Evolutionary conservation across 179 eudicot genomes (phyloP).

Genomic region (Patellifolia procumbens): DNA sequence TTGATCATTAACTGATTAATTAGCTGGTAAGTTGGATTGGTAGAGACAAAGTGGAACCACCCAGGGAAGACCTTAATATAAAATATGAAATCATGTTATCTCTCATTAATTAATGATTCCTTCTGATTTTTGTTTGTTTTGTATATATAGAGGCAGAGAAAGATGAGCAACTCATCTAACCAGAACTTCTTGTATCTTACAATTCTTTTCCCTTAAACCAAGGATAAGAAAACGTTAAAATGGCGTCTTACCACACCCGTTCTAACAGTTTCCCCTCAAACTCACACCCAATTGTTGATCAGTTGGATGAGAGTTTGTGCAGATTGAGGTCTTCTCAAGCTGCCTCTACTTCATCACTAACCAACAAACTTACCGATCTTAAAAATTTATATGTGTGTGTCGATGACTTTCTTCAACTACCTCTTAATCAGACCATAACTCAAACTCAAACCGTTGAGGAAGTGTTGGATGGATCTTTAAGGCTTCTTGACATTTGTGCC

Average conservation of each 20-base stretch:
- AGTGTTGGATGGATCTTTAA: slow-evolving; percentile 29
- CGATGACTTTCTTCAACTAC: slow-evolving; percentile 4
- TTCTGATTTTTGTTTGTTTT: not conserved
- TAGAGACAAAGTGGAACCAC: not conserved
- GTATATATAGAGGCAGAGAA: not conserved
- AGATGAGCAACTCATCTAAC: no score
- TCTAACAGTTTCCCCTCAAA: slow-evolving; percentile 38
- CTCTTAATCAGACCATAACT: not conserved
- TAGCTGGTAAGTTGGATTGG: not conserved
- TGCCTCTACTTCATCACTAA: slow-evolving; percentile 12
- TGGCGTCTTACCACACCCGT: slow-evolving; percentile 12
- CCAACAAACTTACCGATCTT: not conserved
- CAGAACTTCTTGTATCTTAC: not conserved
- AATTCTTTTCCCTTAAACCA: not conserved
- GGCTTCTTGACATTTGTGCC: slow-evolving; percentile 38
- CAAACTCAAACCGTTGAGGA: no score
- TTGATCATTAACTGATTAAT: not conserved
- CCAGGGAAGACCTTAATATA: not conserved
- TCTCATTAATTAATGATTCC: not conserved
- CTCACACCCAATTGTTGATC: slow-evolving; percentile 20
- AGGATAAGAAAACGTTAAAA: no score
- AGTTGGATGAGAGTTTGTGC: no score
- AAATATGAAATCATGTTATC: not conserved
- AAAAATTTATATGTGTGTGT: not conserved
- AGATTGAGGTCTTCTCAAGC: slow-evolving; percentile 26